Evolutionary conservation across 2,329 filamentous ascomycete species (phyloP).

Genomic region (Sporothrix protearum): DNA sequence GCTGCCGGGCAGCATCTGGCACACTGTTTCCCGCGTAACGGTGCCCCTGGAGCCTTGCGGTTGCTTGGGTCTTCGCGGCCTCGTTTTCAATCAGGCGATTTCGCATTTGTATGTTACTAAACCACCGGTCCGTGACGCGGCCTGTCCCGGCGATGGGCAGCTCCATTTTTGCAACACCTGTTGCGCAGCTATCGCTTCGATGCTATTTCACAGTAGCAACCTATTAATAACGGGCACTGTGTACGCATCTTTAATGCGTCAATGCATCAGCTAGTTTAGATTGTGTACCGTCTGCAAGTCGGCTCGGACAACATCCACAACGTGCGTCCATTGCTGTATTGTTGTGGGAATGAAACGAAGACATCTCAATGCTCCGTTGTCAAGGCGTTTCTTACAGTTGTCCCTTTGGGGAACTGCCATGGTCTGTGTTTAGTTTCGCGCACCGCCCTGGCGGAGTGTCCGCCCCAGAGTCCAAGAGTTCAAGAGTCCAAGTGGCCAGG

Average conservation of each 20-base stretch:
- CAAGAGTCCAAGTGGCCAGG: background rate
- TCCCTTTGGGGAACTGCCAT: background rate
- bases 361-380: background rate
- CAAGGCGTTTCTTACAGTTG: background rate
- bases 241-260: background rate
- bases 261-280: background rate
- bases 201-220: background rate
- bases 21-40: no score
- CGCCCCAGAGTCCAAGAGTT: no score
- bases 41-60: no score
- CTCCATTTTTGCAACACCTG: background rate
- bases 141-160: background rate
- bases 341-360: background rate
- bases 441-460: background rate
- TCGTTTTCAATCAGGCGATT: background rate
- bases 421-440: background rate
- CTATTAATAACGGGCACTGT: background rate
- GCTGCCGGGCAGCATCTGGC: no score
- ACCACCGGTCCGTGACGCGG: background rate
- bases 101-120: background rate
- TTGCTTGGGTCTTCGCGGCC: background rate
- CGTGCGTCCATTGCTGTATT: background rate
- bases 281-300: background rate
- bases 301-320: background rate
- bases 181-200: background rate